Evolutionary conservation across 2,329 filamentous ascomycete species (phyloP), one percentile per base, ranked within the genome.

Genomic region (Hymenoscyphus fraxineus): DNA sequence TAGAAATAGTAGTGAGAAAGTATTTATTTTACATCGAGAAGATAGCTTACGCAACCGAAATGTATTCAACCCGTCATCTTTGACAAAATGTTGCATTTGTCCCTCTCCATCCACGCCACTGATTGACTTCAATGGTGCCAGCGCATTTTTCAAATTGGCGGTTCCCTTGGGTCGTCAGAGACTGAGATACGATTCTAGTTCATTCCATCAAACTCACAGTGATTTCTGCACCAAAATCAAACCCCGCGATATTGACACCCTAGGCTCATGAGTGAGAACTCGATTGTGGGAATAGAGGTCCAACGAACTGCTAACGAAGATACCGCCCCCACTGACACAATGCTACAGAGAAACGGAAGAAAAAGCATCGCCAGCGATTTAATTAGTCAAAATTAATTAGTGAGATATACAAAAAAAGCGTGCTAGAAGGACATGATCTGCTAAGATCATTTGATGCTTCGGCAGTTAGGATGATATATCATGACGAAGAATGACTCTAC

Each of bases 31-130:
- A 16, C 5, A 6, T 13, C 6, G 19, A 16, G 22, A 41, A 40
- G 16, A 27, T 7, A 47, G n/a, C 62, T 57, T 32, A 64, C 62
- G 83, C 16, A 88, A 76, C 39, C 85, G 81, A 73, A 86, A 83
- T 51, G 84, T 76, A 71, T 86, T 87, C 60, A 87, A 76, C 58
- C 78, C 77, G 69, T 83, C 80, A 56, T 83, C 78, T 12, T 78
- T 78, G 62, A 80, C 77, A 22, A 65, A 65, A 47, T 65, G 64
- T 32, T 62, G 32, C 69, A 69, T 70, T 41, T 70, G 69, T 41
- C 61, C 69, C 15, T 60, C 63, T 9, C 69, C 69, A 67, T 70
- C 69, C 5, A 59, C 65, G 12, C 64, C 62, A 19, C 64, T 65
- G 3, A 71, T 58, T 1, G 59, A 51, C 41, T 55, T 63, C 38